Evolutionary conservation across 2,329 filamentous ascomycete species (phyloP).

Genomic region (Claviceps digitariae): DNA sequence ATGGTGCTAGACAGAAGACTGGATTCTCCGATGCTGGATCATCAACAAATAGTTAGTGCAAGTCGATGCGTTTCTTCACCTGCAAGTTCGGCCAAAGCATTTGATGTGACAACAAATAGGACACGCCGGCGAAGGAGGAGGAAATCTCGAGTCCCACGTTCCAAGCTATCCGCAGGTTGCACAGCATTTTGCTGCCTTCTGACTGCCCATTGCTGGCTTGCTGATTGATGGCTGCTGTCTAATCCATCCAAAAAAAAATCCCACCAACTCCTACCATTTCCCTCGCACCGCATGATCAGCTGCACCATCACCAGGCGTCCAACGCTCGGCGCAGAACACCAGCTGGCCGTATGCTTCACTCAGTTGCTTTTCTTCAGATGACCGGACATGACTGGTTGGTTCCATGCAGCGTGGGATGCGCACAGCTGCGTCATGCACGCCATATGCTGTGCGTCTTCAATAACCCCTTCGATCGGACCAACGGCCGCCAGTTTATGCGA

Average conservation of each 20-base stretch:
- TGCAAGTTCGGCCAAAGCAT: background rate
- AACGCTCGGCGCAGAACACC: background rate
- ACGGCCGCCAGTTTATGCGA: conserved; percentile 1
- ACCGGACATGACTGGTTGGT: background rate
- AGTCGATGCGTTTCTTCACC: background rate
- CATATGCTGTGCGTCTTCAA: conserved; percentile 3
- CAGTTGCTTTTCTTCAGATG: background rate
- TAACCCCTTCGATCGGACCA: conserved; percentile 1
- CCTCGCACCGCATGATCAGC: background rate
- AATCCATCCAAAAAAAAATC: background rate
- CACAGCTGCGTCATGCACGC: conserved; percentile 6
- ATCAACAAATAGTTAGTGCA: background rate
- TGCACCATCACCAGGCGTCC: background rate
- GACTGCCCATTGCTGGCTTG: background rate
- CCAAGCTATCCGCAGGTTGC: background rate
- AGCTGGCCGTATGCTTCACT: background rate
- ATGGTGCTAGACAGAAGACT: background rate
- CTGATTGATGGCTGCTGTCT: background rate
- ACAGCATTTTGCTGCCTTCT: background rate
- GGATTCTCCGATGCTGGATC: background rate
- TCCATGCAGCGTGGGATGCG: background rate
- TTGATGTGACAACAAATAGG: background rate
- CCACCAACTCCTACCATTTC: background rate
- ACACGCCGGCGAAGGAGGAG: background rate
- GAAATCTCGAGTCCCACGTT: too few species aligned